phyloP scores from a whole-genome alignment of 257 asterid genomes.

The Solanum habrochaites region DNA sequence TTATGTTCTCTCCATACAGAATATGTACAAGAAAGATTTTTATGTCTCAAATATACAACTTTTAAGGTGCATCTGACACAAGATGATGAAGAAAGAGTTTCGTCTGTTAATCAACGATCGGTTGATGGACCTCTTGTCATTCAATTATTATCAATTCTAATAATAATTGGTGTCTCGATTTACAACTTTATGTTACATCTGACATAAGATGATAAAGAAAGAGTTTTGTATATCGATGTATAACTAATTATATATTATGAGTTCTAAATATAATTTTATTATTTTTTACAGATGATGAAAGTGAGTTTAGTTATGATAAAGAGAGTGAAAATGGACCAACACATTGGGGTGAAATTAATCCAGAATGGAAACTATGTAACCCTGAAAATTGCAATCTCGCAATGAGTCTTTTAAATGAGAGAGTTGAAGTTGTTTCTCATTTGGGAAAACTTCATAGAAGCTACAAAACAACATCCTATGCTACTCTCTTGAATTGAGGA shows the following conservation, averaged over 20 bases:
- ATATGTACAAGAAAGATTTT: too few relatives aligned
- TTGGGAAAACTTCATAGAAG: conserved; percentile 31
- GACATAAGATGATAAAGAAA: not conserved
- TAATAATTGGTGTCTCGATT: not conserved
- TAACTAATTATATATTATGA: not conserved
- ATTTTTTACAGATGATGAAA: conserved; percentile 43
- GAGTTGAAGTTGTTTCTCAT: conserved; percentile 42
- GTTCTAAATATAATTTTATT: not conserved
- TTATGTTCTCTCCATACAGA: too few relatives aligned
- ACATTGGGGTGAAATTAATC: conserved; percentile 54
- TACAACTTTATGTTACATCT: not conserved
- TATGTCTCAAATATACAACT: too few relatives aligned
- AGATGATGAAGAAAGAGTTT: not conserved
- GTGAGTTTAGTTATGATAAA: conserved; percentile 46
- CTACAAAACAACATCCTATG: conserved; percentile 37
- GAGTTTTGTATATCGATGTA: not conserved
- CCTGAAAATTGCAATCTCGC: conserved; percentile 60
- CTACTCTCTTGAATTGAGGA: conserved; percentile 65
- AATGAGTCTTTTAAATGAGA: conserved; percentile 41
- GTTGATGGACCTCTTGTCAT: not conserved
- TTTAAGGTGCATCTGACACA: not conserved
- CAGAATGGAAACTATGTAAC: conserved; percentile 57
- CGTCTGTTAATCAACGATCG: not conserved
- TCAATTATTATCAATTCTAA: not conserved
- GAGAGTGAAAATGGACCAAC: conserved; percentile 46